Conservation (phyloP, 768 basidiomycete species). For the Trametes coccinea region DNA sequence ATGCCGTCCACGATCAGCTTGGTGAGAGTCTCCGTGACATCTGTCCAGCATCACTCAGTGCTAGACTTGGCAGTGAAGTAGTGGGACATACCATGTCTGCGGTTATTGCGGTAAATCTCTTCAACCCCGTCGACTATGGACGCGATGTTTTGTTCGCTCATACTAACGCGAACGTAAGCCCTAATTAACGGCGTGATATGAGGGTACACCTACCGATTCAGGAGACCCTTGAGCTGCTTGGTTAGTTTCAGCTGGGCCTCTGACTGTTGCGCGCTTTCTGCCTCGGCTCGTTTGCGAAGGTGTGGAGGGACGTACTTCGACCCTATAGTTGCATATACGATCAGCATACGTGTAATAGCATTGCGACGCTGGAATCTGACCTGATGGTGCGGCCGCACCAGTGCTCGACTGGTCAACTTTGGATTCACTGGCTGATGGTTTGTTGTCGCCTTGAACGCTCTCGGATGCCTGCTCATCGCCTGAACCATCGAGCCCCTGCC, state of each 20-base stretch:
- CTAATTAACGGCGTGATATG: neutral
- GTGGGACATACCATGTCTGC: conserved; percentile 65
- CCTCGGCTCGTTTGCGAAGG: conserved; percentile 52
- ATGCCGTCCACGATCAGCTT: conserved; percentile 77
- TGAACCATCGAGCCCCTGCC: conserved; percentile 29
- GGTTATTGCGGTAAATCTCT: conserved; percentile 70
- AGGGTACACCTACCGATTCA: conserved; percentile 66
- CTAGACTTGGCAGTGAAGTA: neutral
- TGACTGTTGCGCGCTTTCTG: conserved; percentile 34
- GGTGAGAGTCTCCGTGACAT: conserved; percentile 80
- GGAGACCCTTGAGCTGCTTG: conserved; percentile 79
- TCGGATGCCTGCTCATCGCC: too few species aligned
- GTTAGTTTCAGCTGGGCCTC: conserved; percentile 57
- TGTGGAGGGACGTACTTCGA: conserved; percentile 82
- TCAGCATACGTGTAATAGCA: neutral
- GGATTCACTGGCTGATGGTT: neutral
- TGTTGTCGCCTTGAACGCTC: too few species aligned
- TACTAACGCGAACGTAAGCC: conserved; percentile 42
- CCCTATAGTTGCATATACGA: conserved; percentile 27
- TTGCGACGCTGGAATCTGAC: neutral
- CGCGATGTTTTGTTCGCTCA: conserved; percentile 89
- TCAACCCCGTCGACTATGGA: conserved; percentile 75
- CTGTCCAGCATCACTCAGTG: conserved; percentile 38
- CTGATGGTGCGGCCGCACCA: neutral
- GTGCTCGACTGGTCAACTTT: neutral